Evolutionary conservation across 1,284 basidiomycete genomes (phyloP).

Genomic region (Cryptococcus wingfieldii): DNA sequence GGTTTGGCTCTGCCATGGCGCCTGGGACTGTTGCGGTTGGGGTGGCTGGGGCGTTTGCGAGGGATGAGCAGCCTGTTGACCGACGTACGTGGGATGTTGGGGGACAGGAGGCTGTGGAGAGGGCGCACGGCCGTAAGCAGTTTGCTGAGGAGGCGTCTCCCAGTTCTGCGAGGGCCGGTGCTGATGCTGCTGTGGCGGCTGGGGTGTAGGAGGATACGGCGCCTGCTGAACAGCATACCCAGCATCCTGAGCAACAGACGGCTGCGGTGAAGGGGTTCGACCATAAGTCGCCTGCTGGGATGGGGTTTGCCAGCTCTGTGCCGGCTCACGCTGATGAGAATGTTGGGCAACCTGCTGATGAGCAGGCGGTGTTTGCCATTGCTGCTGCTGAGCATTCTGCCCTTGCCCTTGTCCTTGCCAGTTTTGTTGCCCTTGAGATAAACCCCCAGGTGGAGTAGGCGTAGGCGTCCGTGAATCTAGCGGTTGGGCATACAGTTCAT

Average conservation of each 20-base stretch:
- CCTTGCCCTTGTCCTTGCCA: constrained; percentile 1
- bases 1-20: neutral
- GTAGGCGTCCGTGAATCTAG: too few species aligned
- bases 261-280: constrained; percentile 7
- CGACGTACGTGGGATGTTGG: too few species aligned
- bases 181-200: neutral
- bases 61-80: too few species aligned
- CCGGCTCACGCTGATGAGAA: neutral
- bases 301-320: constrained; percentile 3
- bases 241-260: too few species aligned
- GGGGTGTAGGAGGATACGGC: neutral
- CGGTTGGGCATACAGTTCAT: constrained; percentile 36
- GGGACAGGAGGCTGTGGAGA: too few species aligned
- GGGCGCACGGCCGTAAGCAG: too few species aligned
- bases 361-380: neutral
- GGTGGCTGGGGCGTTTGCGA: neutral
- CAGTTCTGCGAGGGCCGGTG: neutral
- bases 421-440: neutral
- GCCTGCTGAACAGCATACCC: too few species aligned
- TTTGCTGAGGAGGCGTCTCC: neutral
- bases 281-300: constrained; percentile 1
- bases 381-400: neutral
- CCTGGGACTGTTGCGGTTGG: neutral
- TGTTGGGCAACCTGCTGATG: neutral
- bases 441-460: neutral